phyloP scores from a whole-genome alignment of 441 rosid species.

The Viola pubescens region DNA sequence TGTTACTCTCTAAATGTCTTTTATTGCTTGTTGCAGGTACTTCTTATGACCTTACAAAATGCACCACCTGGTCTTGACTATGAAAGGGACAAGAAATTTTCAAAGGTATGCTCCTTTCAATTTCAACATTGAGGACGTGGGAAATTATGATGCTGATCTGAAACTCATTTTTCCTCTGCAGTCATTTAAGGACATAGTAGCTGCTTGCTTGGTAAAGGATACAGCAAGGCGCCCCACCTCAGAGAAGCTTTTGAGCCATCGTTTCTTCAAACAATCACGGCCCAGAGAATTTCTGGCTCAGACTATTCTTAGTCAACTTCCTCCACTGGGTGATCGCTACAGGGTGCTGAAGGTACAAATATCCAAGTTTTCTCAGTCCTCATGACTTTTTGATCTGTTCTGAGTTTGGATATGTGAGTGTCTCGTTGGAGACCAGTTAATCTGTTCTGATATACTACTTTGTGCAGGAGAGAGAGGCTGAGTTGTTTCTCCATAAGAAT shows the following conservation, averaged over 20 bases:
- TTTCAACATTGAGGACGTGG: neutral
- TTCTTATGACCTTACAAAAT: conserved; percentile 96
- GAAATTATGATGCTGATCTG: conserved; percentile 15
- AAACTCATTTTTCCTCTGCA: conserved; percentile 26
- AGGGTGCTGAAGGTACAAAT: conserved; percentile 66
- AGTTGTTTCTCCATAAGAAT: conserved; percentile 80
- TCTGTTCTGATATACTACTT: conserved; percentile 21
- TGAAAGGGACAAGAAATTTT: conserved; percentile 91
- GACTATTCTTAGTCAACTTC: conserved; percentile 60
- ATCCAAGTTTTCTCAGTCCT: conserved; percentile 10
- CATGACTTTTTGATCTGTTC: conserved; percentile 7
- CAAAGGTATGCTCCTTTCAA: conserved; percentile 45
- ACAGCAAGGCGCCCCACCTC: conserved; percentile 93
- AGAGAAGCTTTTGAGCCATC: conserved; percentile 86
- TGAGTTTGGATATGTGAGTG: too few species aligned
- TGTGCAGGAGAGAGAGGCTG: conserved; percentile 73
- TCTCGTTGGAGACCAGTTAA: neutral
- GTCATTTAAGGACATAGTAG: conserved; percentile 94
- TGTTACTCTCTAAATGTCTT: neutral
- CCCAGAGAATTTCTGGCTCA: conserved; percentile 51
- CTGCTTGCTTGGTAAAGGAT: conserved; percentile 94
- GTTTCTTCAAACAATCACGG: conserved; percentile 76
- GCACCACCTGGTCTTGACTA: conserved; percentile 99
- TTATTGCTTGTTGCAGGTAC: conserved; percentile 43
- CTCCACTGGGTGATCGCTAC: conserved; percentile 93